Conservation (phyloP, 306 rosid species). For the Pyrus bretschneideri region DNA sequence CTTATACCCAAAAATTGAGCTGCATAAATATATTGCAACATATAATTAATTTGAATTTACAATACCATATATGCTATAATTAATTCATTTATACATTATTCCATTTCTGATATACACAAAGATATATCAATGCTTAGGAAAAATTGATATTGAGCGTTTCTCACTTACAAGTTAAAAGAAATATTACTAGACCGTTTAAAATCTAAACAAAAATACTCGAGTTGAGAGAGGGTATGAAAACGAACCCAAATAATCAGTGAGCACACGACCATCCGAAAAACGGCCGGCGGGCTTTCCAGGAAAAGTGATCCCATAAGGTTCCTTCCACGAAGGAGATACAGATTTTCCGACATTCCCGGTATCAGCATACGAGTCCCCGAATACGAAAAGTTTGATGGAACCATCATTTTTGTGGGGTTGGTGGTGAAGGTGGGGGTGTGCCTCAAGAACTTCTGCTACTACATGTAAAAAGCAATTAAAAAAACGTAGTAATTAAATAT, state of each 20-base stretch:
- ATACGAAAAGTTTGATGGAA: conserved; percentile 32
- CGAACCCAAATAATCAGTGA: conserved; percentile 52
- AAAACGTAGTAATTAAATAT: not conserved
- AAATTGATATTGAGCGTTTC: too few relatives aligned
- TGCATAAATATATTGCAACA: not conserved
- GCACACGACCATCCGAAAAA: conserved; percentile 43
- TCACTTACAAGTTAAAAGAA: not conserved
- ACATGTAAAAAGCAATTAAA: not conserved
- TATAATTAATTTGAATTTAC: too few relatives aligned
- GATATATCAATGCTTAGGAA: too few relatives aligned
- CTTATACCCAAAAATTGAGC: conserved; percentile 29
- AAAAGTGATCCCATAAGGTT: conserved; percentile 42
- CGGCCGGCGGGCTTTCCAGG: conserved; percentile 54
- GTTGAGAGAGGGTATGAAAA: not conserved
- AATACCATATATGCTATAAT: too few relatives aligned
- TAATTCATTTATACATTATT: too few relatives aligned
- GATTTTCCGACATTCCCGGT: conserved; percentile 36
- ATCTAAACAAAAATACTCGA: not conserved
- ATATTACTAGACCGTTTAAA: too few relatives aligned
- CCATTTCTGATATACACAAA: too few relatives aligned
- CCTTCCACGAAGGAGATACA: conserved; percentile 14
- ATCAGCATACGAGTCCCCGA: conserved; percentile 53
- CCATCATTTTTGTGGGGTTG: not conserved
- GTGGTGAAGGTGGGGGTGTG: not conserved
- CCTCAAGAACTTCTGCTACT: not conserved